Conservation (phyloP, 805 yeast genomes). For the Saccharomycopsis fodiens region DNA sequence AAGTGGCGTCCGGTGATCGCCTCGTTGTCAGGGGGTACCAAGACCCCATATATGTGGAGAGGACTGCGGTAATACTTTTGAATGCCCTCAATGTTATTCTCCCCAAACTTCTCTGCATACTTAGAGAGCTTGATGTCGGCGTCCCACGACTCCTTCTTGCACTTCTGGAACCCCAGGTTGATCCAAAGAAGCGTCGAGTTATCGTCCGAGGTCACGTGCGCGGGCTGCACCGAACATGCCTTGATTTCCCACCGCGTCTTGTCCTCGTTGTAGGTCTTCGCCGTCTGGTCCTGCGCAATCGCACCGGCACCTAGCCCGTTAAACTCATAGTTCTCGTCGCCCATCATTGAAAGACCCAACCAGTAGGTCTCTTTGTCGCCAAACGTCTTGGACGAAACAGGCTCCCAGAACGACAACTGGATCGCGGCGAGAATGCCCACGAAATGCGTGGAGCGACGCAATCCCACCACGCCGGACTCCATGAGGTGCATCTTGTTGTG, state of each 20-base stretch:
- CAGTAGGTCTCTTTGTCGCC: conserved; percentile 66
- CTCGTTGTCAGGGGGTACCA: conserved; percentile 12
- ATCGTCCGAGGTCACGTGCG: conserved; percentile 43
- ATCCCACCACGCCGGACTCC: conserved; percentile 39
- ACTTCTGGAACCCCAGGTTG: conserved; percentile 49
- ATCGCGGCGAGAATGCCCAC: conserved; percentile 39
- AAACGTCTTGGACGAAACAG: conserved; percentile 43
- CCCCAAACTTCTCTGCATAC: conserved; percentile 1
- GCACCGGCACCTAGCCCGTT: conserved; percentile 48
- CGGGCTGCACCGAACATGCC: conserved; percentile 45
- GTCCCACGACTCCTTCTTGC: conserved; percentile 28
- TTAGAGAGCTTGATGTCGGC: conserved; percentile 1
- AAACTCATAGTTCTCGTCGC: conserved; percentile 46
- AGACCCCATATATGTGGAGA: conserved; percentile 6
- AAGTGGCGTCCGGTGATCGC: background rate
- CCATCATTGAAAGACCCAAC: conserved; percentile 48
- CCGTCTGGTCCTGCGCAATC: conserved; percentile 36
- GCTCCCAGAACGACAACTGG: conserved; percentile 32
- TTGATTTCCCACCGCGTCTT: conserved; percentile 29
- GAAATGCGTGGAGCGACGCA: conserved; percentile 42
- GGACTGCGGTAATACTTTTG: conserved; percentile 10
- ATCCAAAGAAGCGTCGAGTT: conserved; percentile 46
- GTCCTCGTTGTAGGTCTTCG: conserved; percentile 24
- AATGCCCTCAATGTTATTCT: background rate
- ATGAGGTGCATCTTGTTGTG: conserved; percentile 33